Evolutionary conservation across 1,139 yeast genomes (phyloP).

Genomic region (Hansenula lynferdii): DNA sequence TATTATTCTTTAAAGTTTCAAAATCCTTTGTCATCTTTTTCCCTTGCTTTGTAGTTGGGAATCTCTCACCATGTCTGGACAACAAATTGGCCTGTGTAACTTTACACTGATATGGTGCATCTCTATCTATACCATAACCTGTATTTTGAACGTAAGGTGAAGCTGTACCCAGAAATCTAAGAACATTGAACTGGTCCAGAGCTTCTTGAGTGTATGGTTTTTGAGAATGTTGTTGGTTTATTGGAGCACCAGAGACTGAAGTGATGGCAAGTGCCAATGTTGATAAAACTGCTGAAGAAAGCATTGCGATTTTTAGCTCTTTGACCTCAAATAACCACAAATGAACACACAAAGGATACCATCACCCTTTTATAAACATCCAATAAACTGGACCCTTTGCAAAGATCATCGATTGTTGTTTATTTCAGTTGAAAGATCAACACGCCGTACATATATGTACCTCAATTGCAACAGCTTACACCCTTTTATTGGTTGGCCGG

Average conservation of each 20-base stretch:
- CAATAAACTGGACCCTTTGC: too few relatives aligned
- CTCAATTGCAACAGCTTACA: too few relatives aligned
- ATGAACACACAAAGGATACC: too few relatives aligned
- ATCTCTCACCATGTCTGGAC: slow-evolving; percentile 49
- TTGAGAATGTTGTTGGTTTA: neutral
- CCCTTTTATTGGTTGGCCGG: too few relatives aligned
- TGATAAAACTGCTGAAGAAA: neutral
- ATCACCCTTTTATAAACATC: too few relatives aligned
- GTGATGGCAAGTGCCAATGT: slow-evolving; percentile 1
- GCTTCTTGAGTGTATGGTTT: slow-evolving; percentile 18
- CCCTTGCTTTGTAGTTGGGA: slow-evolving; percentile 29
- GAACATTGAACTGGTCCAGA: slow-evolving; percentile 27
- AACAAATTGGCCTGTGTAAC: slow-evolving; percentile 43
- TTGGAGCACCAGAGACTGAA: neutral
- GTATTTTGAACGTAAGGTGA: slow-evolving; percentile 43
- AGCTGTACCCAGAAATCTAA: slow-evolving; percentile 41
- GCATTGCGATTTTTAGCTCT: too few relatives aligned
- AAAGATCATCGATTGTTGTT: too few relatives aligned
- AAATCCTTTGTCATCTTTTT: slow-evolving; percentile 2
- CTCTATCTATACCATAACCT: slow-evolving; percentile 41
- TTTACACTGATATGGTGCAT: slow-evolving; percentile 36
- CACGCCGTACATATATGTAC: too few relatives aligned
- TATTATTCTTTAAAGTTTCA: slow-evolving; percentile 5
- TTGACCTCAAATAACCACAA: too few relatives aligned
- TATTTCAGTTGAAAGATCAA: too few relatives aligned